phyloP scores from a whole-genome alignment of 768 basidiomycete species.

The Tulasnella sp. region DNA sequence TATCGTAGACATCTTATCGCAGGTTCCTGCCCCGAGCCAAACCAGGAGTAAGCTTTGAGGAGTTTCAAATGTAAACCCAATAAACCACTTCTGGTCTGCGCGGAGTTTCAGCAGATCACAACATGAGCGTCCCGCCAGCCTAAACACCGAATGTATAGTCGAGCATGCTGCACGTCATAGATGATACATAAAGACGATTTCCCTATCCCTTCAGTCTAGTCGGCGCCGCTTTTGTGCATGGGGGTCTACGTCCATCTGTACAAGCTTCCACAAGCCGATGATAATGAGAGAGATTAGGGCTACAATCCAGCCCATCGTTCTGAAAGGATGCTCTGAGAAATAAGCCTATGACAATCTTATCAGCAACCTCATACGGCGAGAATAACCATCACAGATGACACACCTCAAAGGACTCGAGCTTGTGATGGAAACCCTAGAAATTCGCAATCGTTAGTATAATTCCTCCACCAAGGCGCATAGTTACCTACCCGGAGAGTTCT shows the following conservation, averaged over 20 bases:
- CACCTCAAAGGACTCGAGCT: slow-evolving; percentile 22
- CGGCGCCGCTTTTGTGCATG: slow-evolving; percentile 14
- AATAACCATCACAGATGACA: background rate
- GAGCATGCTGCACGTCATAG: background rate
- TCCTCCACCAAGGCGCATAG: background rate
- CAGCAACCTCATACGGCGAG: background rate
- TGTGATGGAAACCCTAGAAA: slow-evolving; percentile 26
- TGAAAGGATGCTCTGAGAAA: slow-evolving; percentile 22
- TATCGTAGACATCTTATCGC: background rate
- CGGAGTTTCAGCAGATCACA: background rate
- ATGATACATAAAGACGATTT: background rate
- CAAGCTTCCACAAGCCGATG: slow-evolving; percentile 25
- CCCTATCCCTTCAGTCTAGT: slow-evolving; percentile 24
- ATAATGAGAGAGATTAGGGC: slow-evolving; percentile 25
- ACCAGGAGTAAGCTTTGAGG: background rate
- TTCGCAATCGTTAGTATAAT: background rate
- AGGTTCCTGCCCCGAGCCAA: background rate
- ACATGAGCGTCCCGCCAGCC: background rate
- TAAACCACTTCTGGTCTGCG: background rate
- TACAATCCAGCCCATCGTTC: slow-evolving; percentile 11
- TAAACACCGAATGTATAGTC: background rate
- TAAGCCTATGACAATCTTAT: background rate
- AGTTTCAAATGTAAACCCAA: background rate
- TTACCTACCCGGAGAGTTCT: slow-evolving; percentile 44
- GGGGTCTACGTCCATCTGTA: slow-evolving; percentile 15